These are phyloP conservation scores for Agroathelia rolfsii DNA, from an alignment of 1,284 basidiomycete genomes.

Conservation along the genomic window DNA sequence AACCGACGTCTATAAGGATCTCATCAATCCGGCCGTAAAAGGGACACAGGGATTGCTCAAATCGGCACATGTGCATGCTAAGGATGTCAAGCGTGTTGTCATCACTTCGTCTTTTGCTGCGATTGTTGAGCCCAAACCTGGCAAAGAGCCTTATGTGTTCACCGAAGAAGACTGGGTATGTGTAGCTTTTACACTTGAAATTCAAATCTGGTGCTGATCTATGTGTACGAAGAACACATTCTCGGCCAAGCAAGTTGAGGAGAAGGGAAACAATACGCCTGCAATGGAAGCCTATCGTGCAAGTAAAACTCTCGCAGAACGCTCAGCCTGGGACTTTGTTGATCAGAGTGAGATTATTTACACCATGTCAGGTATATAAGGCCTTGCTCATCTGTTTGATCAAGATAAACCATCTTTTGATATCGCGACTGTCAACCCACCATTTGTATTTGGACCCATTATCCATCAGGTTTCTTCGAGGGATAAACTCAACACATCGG, in stretches of 20 bases:
- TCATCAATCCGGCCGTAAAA: conserved; percentile 53
- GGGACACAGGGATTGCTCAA: conserved; percentile 52
- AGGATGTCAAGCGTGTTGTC: conserved; percentile 55
- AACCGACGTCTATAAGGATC: conserved; percentile 21
- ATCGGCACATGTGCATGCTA: conserved; percentile 5
- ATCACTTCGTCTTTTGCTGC: conserved; percentile 51
- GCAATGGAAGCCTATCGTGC: conserved; percentile 39
- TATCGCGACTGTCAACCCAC: conserved; percentile 34
- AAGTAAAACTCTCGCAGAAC: conserved; percentile 64
- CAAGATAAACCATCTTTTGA: conserved; percentile 6
- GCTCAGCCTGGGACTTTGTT: conserved; percentile 6
- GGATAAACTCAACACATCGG: conserved; percentile 43
- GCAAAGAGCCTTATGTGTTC: conserved; percentile 22
- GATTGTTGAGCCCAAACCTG: too few relatives aligned
- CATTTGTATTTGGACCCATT: conserved; percentile 35
- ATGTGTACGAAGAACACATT: too few relatives aligned
- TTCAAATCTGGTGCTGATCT: too few relatives aligned
- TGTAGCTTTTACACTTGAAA: too few relatives aligned
- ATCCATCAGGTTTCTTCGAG: conserved; percentile 40
- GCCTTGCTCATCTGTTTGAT: conserved; percentile 2
- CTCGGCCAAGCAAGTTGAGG: conserved; percentile 40
- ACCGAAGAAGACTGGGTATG: conserved; percentile 55
- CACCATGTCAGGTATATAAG: background rate
- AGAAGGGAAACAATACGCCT: conserved; percentile 38
- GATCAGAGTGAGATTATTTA: background rate